Conservation (phyloP, 306 rosid genomes). For the Quercus parvula region DNA sequence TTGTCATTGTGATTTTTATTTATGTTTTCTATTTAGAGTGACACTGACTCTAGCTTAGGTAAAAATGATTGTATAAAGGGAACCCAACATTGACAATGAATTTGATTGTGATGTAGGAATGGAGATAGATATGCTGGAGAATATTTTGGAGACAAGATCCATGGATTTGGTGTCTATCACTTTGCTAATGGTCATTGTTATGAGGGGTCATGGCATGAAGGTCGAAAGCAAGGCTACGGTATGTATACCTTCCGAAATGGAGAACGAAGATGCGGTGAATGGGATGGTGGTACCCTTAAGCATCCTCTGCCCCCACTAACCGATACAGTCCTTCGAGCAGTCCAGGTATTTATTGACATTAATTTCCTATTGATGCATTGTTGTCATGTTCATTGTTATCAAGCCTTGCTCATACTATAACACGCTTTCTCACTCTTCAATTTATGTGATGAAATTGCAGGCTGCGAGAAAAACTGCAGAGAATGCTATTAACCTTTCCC, state of each 20-base stretch:
- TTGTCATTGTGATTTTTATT: neutral
- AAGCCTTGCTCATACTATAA: neutral
- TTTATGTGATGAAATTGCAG: conserved; percentile 36
- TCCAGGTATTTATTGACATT: conserved; percentile 57
- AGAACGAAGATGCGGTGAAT: conserved; percentile 78
- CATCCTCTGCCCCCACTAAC: conserved; percentile 53
- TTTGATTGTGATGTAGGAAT: conserved; percentile 49
- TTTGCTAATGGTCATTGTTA: conserved; percentile 94
- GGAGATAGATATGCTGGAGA: conserved; percentile 99
- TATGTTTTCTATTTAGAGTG: neutral
- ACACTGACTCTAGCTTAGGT: neutral
- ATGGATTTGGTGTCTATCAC: conserved; percentile 95
- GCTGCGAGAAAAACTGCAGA: conserved; percentile 80
- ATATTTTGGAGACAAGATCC: conserved; percentile 96
- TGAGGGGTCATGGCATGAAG: conserved; percentile 98
- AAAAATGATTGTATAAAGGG: neutral
- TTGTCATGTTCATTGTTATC: neutral
- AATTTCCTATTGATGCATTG: neutral
- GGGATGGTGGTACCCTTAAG: conserved; percentile 90
- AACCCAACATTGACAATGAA: neutral
- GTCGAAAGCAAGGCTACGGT: conserved; percentile 85
- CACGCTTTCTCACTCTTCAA: neutral
- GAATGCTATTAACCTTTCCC: conserved; percentile 58
- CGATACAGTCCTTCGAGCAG: conserved; percentile 60
- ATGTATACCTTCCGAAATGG: conserved; percentile 64